These are phyloP conservation scores for Pythium pectinolyticum DNA, from an alignment of 352 stramenopile genomes.

Conservation along the genomic window DNA sequence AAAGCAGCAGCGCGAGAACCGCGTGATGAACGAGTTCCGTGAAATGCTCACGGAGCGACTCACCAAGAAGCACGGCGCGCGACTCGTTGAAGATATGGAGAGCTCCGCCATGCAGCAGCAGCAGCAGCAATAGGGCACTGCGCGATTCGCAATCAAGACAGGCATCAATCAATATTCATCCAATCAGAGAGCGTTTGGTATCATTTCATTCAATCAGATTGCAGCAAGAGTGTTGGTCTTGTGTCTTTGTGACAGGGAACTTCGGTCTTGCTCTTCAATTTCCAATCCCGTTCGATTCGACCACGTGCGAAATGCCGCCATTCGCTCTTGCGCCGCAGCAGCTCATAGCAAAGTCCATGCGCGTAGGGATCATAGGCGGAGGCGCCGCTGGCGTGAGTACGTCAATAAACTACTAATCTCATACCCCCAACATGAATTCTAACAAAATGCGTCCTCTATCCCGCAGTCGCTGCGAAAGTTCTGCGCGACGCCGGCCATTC, in stretches of 20 bases:
- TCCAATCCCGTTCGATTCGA: no score
- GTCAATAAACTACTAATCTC: constrained; percentile 22
- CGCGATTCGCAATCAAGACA: no score
- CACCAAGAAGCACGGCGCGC: constrained; percentile 87
- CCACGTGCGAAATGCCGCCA: no score
- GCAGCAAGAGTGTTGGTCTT: no score
- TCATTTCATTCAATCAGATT: background rate
- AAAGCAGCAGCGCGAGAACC: constrained; percentile 98
- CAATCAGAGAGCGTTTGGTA: no score
- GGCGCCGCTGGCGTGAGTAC: constrained; percentile 75
- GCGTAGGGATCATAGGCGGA: constrained; percentile 70
- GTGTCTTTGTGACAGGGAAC: no score
- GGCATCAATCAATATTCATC: constrained; percentile 17
- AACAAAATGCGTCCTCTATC: no score
- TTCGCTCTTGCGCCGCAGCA: background rate
- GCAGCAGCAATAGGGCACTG: no score
- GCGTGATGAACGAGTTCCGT: constrained; percentile 97
- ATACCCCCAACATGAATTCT: no score
- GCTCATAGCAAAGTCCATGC: constrained; percentile 18
- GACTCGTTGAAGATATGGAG: constrained; percentile 86
- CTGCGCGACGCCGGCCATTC: constrained; percentile 64
- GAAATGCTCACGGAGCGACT: constrained; percentile 89
- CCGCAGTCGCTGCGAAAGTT: constrained; percentile 70
- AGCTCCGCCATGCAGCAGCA: constrained; percentile 56
- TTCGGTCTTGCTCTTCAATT: no score